Conservation (phyloP, 164 flowering plant genomes). For the Umbellularia californica region DNA sequence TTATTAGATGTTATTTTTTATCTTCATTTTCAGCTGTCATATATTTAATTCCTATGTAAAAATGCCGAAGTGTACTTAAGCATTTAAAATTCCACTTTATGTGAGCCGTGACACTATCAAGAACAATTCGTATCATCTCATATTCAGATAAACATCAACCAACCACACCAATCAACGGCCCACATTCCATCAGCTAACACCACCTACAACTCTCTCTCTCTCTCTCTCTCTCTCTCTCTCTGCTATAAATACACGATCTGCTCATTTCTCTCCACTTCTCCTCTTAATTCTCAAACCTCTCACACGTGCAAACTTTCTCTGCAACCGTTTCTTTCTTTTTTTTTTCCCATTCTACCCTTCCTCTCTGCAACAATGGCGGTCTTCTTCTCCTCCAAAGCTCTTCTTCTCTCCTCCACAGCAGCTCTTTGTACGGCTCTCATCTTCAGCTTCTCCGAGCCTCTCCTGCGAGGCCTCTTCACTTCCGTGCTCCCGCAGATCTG, state of each 20-base stretch:
- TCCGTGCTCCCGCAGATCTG: conserved; percentile 47
- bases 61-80: too few relatives aligned
- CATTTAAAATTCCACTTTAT: too few relatives aligned
- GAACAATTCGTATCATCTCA: too few relatives aligned
- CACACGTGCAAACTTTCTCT: background rate
- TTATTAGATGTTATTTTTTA: too few relatives aligned
- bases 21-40: too few relatives aligned
- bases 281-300: background rate
- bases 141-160: too few relatives aligned
- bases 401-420: conserved; percentile 35
- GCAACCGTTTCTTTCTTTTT: background rate
- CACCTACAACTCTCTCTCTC: background rate
- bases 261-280: background rate
- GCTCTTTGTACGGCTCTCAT: conserved; percentile 38
- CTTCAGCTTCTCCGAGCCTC: conserved; percentile 40
- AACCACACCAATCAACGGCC: background rate
- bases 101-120: too few relatives aligned
- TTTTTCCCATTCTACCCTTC: background rate
- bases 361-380: conserved; percentile 15
- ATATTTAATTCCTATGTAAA: too few relatives aligned
- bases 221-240: background rate
- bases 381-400: conserved; percentile 28
- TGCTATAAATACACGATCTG: background rate
- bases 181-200: background rate
- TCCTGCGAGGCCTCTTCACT: conserved; percentile 25